Conservation (phyloP, 1,284 basidiomycete species). For the Cutaneotrichosporon cavernicola region DNA sequence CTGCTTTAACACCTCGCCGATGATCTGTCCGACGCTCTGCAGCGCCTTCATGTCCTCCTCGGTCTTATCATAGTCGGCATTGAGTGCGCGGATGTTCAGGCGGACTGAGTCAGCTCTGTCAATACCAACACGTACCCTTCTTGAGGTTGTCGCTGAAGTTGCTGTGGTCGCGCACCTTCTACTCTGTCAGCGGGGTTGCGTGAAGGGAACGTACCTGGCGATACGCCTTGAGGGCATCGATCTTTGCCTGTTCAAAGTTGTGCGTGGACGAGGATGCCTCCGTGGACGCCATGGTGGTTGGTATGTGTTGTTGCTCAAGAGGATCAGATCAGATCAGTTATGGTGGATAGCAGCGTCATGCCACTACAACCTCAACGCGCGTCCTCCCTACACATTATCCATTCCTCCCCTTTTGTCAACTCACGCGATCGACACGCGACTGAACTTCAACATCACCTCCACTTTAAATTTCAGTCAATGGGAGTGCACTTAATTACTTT, state of each 20-base stretch:
- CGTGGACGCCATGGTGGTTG: conserved; percentile 21
- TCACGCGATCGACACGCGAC: not conserved
- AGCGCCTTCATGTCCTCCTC: conserved; percentile 99
- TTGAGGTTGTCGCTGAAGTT: conserved; percentile 77
- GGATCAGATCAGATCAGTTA: not conserved
- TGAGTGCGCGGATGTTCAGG: conserved; percentile 70
- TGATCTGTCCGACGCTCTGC: conserved; percentile 98
- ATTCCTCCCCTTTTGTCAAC: conserved; percentile 1
- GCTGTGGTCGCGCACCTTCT: conserved; percentile 92
- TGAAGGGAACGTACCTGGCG: conserved; percentile 41
- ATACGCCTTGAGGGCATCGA: conserved; percentile 53
- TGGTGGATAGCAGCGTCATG: not conserved
- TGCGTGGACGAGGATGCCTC: conserved; percentile 35
- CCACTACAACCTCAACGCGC: conserved; percentile 11
- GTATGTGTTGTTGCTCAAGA: not conserved
- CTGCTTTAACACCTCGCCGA: conserved; percentile 98
- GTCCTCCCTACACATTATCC: not conserved
- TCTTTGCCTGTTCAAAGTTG: conserved; percentile 46
- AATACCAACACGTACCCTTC: conserved; percentile 62
- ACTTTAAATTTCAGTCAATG: conserved; percentile 29
- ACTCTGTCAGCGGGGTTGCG: conserved; percentile 21
- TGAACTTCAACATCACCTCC: conserved; percentile 13
- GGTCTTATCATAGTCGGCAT: conserved; percentile 89
- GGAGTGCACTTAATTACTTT: not conserved
- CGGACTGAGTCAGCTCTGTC: conserved; percentile 36